A percentile compares a stretch with the other conserved stretches of the same genome.
Conservation (phyloP, 768 basidiomycete genomes). For the Kwoniella europaea region DNA sequence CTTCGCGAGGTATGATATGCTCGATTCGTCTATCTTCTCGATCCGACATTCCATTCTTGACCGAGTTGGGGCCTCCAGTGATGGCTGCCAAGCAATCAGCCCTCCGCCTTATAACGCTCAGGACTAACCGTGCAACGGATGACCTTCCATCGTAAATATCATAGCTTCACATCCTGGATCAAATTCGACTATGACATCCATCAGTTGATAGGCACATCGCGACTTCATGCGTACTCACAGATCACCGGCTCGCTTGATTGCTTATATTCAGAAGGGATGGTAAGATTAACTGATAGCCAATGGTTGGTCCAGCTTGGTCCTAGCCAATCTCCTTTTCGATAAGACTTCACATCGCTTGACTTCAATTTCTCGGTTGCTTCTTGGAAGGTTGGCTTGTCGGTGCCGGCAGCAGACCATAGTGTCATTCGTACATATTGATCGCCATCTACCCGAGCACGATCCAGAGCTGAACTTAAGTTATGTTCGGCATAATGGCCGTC, state of each 20-base stretch:
- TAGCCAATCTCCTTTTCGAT: conserved; percentile 83
- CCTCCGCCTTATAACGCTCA: not conserved
- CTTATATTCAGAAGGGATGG: conserved; percentile 74
- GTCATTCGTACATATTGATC: conserved; percentile 67
- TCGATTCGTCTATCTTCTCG: conserved; percentile 79
- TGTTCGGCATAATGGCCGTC: conserved; percentile 79
- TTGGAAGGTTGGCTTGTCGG: conserved; percentile 76
- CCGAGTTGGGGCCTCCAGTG: conserved; percentile 24
- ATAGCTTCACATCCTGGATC: conserved; percentile 93
- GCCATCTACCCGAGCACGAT: conserved; percentile 70
- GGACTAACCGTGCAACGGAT: conserved; percentile 71
- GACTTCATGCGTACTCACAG: conserved; percentile 18
- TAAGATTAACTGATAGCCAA: conserved; percentile 86
- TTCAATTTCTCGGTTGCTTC: conserved; percentile 64
- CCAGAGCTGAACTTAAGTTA: conserved; percentile 80
- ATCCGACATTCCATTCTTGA: conserved; percentile 11
- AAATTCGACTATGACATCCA: conserved; percentile 67
- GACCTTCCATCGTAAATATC: conserved; percentile 77
- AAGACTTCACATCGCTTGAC: conserved; percentile 57
- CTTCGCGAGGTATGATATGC: conserved; percentile 76
- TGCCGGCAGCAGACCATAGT: conserved; percentile 87
- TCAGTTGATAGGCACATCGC: not conserved
- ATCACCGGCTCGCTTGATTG: conserved; percentile 78
- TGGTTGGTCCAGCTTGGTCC: conserved; percentile 96
- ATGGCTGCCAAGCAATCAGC: conserved; percentile 4